A percentile compares a stretch with the other conserved stretches of the same genome.
Evolutionary conservation across 2,329 filamentous ascomycete genomes (phyloP).

Genomic region (Biscogniauxia marginata): DNA sequence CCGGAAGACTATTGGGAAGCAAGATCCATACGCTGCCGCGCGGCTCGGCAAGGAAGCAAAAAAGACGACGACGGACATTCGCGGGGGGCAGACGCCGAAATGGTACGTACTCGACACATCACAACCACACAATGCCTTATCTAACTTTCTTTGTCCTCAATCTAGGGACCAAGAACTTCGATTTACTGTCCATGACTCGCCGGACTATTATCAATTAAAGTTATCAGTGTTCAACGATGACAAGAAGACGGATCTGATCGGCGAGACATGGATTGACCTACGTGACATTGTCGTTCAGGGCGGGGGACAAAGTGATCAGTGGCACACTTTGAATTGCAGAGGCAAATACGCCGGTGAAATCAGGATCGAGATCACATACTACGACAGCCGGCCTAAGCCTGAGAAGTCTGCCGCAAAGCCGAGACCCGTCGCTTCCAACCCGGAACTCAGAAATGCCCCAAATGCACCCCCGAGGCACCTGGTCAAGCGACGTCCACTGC

Average conservation of each 20-base stretch:
- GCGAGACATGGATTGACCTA: conserved; percentile 87
- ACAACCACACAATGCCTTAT: not conserved
- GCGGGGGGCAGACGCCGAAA: conserved; percentile 91
- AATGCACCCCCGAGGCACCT: conserved; percentile 45
- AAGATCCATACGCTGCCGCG: conserved; percentile 95
- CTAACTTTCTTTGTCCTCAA: conserved; percentile 18
- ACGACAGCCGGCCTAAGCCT: conserved; percentile 80
- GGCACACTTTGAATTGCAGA: conserved; percentile 83
- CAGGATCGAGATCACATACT: conserved; percentile 92
- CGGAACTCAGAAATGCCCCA: conserved; percentile 30
- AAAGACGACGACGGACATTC: conserved; percentile 91
- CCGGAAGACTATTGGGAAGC: conserved; percentile 95
- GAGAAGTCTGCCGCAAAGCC: conserved; percentile 65
- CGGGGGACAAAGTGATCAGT: conserved; percentile 90
- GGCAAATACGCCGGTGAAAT: conserved; percentile 97
- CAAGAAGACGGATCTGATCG: conserved; percentile 95
- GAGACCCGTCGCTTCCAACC: conserved; percentile 39
- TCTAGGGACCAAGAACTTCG: conserved; percentile 94
- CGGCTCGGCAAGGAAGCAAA: conserved; percentile 94
- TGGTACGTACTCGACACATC: conserved; percentile 62
- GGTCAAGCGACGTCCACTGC: conserved; percentile 81
- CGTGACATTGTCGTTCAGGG: conserved; percentile 77
- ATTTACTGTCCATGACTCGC: conserved; percentile 92
- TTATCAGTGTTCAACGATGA: conserved; percentile 97
- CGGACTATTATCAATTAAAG: conserved; percentile 94